Evolutionary conservation across 2,329 filamentous ascomycete genomes (phyloP), one percentile per base, ranked within the genome.

Genomic region (Magnaporthiopsis poae): DNA sequence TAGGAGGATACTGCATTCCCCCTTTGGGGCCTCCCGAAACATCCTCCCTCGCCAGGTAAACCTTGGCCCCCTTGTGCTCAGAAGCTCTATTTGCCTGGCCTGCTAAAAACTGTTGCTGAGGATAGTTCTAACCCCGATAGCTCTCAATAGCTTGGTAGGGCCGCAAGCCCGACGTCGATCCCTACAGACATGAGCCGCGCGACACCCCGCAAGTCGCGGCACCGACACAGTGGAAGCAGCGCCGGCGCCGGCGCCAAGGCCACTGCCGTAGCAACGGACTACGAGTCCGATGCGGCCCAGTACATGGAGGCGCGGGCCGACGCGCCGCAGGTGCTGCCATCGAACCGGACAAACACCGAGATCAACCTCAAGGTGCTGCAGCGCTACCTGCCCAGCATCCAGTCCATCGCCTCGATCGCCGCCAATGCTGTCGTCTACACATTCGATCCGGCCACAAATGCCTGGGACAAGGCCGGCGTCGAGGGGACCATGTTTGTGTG

Each of bases 401-500:
- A 82, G 67, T 80, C 83, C 65, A 92, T 97, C 74, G 82, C 92
- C 69, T 89, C 90, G 69, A 89, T 95, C 71, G 92, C 92, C 7
- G 89, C 90, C 39, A 96, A 94, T 73, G 90, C 90, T 33, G 91
- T 95, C 52, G 84, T 97, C 70, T 98, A 97, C 81, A 85, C 84
- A 63, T 95, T 96, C 79, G 86, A 83, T 69, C 81, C 86, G 62
- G 77, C 82, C 5, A 82, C 86, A 2, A 80, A 84, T 65, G 79
- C 81, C 68, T 98, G 95, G 95, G 90, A 95, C 74, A 96, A 96
- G 80, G 86, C 85, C 62, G 90, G 88, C 66, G 84, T 93, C 13
- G 93, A 96, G 77, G 95, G 95, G 59, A 90, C 91, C 15, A 81
- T 98, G 70, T 99, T 98, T 76, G 86, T 98, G 65, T 96, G 91